A percentile compares a stretch with the other conserved stretches of the same genome.
Conservation (phyloP, 176 grass and related monocot genomes). For the Triticum turgidum region DNA sequence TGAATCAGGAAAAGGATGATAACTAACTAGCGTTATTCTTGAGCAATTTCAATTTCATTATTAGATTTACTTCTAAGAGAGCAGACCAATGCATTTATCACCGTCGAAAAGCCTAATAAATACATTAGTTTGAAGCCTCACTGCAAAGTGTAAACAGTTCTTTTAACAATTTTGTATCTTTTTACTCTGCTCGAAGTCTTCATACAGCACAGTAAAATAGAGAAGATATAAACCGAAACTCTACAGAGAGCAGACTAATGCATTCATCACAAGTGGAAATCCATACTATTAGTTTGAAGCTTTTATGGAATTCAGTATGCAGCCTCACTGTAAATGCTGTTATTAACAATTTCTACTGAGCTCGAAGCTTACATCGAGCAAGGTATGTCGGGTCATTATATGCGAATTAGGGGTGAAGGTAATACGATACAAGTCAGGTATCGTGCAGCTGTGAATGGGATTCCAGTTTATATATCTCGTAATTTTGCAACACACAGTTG, state of each 20-base stretch:
- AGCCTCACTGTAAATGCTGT: not conserved
- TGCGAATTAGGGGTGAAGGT: not conserved
- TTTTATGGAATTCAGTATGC: not conserved
- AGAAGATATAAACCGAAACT: not conserved
- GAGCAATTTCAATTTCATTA: not conserved
- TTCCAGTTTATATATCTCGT: not conserved
- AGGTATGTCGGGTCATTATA: not conserved
- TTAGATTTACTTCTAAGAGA: slow-evolving; percentile 5
- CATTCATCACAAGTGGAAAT: not conserved
- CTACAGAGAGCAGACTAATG: not conserved
- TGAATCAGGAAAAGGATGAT: slow-evolving; percentile 22
- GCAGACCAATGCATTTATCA: not conserved
- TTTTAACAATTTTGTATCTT: not conserved
- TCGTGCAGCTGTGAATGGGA: not conserved
- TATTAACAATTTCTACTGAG: not conserved
- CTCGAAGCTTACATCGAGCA: not conserved
- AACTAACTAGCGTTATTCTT: not conserved
- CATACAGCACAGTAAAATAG: not conserved
- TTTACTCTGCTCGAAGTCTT: not conserved
- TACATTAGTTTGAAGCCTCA: not conserved
- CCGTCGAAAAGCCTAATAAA: not conserved
- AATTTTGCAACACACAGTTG: not conserved
- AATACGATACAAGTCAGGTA: not conserved
- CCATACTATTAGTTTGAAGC: slow-evolving; percentile 16
- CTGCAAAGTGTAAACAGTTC: not conserved